Percentiles rank a stretch among this genome's conserved stretches.
Conservation (phyloP, 192 early-diverging fungal species). For the Rhizoclosmatium globosum region DNA sequence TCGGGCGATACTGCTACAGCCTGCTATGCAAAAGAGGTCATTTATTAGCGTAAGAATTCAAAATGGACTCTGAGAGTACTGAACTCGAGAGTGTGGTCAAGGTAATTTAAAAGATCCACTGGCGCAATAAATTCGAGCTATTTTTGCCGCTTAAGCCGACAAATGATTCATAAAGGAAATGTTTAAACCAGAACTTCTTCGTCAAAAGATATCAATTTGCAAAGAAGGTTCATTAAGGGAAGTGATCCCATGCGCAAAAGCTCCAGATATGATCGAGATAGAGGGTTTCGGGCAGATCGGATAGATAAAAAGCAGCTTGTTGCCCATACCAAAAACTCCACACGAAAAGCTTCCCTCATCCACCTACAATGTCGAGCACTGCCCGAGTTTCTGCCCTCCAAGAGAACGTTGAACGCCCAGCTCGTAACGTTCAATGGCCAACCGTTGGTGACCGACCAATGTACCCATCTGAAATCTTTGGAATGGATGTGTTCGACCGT, state of each 20-base stretch:
- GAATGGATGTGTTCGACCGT: conserved; percentile 91
- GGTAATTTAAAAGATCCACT: too few relatives aligned
- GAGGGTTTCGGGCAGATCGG: neutral
- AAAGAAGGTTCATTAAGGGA: neutral
- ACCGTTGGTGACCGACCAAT: conserved; percentile 71
- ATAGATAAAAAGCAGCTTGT: neutral
- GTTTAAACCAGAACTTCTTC: too few relatives aligned
- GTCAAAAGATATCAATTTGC: neutral
- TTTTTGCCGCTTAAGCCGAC: too few relatives aligned
- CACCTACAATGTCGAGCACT: neutral
- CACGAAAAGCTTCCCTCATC: neutral
- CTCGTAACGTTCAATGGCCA: conserved; percentile 83
- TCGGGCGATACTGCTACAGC: too few relatives aligned
- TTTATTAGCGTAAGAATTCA: too few relatives aligned
- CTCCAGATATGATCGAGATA: neutral
- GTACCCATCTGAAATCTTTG: conserved; percentile 91
- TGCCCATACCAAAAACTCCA: neutral
- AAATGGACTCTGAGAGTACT: too few relatives aligned
- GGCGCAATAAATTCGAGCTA: too few relatives aligned
- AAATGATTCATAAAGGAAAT: too few relatives aligned
- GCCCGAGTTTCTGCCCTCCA: conserved; percentile 62
- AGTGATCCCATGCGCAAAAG: neutral
- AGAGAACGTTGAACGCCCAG: conserved; percentile 65
- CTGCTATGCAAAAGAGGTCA: too few relatives aligned
- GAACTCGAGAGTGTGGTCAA: too few relatives aligned